Percentiles rank a stretch among this genome's conserved stretches.
These are phyloP conservation scores for Fraxinus greggii DNA, from an alignment of 305 asterid genomes.

Conservation along the genomic window DNA sequence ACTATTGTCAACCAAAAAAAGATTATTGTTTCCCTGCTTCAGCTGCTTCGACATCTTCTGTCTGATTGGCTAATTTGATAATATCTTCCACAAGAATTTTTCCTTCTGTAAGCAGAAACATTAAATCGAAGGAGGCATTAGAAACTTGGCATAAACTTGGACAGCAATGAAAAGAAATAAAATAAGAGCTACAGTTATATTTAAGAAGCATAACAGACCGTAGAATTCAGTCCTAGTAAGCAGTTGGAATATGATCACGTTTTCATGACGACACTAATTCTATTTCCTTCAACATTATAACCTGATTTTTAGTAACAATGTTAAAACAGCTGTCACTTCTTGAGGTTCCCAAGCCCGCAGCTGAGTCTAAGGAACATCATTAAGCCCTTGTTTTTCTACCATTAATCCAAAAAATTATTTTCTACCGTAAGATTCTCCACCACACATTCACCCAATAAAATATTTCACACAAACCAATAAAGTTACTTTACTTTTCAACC, in stretches of 20 bases:
- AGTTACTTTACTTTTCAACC: too few relatives aligned
- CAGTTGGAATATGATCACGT: neutral
- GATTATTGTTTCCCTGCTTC: slow-evolving; percentile 40
- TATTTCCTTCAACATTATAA: neutral
- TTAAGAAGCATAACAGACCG: neutral
- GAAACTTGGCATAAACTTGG: neutral
- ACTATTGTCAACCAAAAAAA: neutral
- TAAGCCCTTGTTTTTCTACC: neutral
- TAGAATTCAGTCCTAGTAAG: neutral
- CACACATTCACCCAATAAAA: too few relatives aligned
- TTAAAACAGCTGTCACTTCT: neutral
- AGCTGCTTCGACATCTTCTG: slow-evolving; percentile 48
- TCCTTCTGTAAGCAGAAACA: slow-evolving; percentile 54
- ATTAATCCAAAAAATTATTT: too few relatives aligned
- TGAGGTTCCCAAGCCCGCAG: neutral
- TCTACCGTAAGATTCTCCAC: too few relatives aligned
- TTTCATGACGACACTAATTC: neutral
- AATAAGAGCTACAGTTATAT: neutral
- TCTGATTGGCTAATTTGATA: slow-evolving; percentile 63
- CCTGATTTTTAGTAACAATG: neutral
- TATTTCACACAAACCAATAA: too few relatives aligned
- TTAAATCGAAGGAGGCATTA: neutral
- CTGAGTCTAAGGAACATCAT: neutral
- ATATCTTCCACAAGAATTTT: slow-evolving; percentile 91
- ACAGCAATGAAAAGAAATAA: neutral